Conservation (phyloP, 2,329 filamentous ascomycete species). For the Aspergillus latus region DNA sequence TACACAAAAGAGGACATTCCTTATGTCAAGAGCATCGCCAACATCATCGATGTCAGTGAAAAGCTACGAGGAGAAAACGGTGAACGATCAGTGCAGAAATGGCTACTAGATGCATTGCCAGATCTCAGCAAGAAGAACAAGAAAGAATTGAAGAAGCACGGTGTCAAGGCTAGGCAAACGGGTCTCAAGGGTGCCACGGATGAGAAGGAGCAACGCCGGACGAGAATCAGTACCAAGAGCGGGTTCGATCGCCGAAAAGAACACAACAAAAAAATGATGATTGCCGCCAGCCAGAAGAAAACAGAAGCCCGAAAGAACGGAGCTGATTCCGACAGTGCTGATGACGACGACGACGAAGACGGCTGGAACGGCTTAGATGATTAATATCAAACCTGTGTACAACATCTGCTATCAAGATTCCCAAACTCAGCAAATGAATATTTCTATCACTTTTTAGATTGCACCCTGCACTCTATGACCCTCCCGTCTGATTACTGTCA, state of each 20-base stretch:
- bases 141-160: slow-evolving; percentile 76
- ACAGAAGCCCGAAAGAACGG: slow-evolving; percentile 16
- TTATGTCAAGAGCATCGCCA: slow-evolving; percentile 85
- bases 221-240: slow-evolving; percentile 69
- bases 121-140: slow-evolving; percentile 79
- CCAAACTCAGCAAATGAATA: slow-evolving; percentile 13
- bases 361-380: slow-evolving; percentile 44
- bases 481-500: neutral
- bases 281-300: slow-evolving; percentile 43
- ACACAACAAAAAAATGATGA: slow-evolving; percentile 48
- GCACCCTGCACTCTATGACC: neutral
- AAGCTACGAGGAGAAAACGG: slow-evolving; percentile 59
- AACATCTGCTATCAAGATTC: slow-evolving; percentile 19
- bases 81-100: slow-evolving; percentile 68
- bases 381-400: slow-evolving; percentile 26
- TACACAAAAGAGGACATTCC: slow-evolving; percentile 95
- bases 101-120: slow-evolving; percentile 85
- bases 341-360: slow-evolving; percentile 22
- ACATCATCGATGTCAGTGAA: slow-evolving; percentile 83
- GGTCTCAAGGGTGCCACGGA: slow-evolving; percentile 44
- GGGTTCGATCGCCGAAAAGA: slow-evolving; percentile 50
- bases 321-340: slow-evolving; percentile 20
- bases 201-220: slow-evolving; percentile 48
- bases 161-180: slow-evolving; percentile 69
- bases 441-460: slow-evolving; percentile 11